Evolutionary conservation across 2,329 filamentous ascomycete species (phyloP).

Genomic region (Microdochium paspali): DNA sequence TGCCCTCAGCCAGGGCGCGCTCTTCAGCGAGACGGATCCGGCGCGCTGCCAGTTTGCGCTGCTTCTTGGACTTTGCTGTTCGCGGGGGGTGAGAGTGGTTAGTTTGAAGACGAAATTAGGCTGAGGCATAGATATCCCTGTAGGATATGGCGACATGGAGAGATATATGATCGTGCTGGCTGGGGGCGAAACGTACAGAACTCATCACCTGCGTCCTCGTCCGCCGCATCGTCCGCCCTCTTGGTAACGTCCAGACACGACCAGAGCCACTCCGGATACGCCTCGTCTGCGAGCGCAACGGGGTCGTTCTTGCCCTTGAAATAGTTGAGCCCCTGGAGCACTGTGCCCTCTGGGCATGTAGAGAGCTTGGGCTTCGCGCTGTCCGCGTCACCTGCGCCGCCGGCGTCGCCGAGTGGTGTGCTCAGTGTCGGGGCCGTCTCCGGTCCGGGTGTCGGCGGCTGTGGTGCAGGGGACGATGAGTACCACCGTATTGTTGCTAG

Average conservation of each 20-base stretch:
- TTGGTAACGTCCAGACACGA: slow-evolving; percentile 53
- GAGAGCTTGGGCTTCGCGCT: slow-evolving; percentile 23
- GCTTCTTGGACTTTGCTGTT: slow-evolving; percentile 75
- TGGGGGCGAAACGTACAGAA: slow-evolving; percentile 54
- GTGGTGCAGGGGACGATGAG: slow-evolving; percentile 13
- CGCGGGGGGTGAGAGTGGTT: neutral
- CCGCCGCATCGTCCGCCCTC: slow-evolving; percentile 37
- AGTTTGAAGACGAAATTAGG: neutral
- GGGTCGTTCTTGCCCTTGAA: slow-evolving; percentile 66
- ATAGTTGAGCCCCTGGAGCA: slow-evolving; percentile 68
- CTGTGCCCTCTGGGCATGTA: slow-evolving; percentile 57
- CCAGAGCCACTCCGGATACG: slow-evolving; percentile 80
- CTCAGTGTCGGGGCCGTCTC: slow-evolving; percentile 12
- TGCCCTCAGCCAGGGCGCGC: slow-evolving; percentile 52
- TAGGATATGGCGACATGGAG: neutral
- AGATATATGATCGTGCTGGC: no score
- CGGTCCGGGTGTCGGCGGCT: slow-evolving; percentile 9
- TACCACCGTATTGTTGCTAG: slow-evolving; percentile 20
- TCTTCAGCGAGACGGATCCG: slow-evolving; percentile 46
- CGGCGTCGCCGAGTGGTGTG: slow-evolving; percentile 14
- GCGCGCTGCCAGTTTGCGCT: slow-evolving; percentile 63
- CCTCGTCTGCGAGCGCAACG: slow-evolving; percentile 61
- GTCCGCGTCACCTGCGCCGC: slow-evolving; percentile 4
- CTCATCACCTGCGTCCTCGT: slow-evolving; percentile 56
- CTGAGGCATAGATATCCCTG: no score